Evolutionary conservation across 1,284 basidiomycete genomes (phyloP).

Genomic region (Cystobasidiaceae sp.): DNA sequence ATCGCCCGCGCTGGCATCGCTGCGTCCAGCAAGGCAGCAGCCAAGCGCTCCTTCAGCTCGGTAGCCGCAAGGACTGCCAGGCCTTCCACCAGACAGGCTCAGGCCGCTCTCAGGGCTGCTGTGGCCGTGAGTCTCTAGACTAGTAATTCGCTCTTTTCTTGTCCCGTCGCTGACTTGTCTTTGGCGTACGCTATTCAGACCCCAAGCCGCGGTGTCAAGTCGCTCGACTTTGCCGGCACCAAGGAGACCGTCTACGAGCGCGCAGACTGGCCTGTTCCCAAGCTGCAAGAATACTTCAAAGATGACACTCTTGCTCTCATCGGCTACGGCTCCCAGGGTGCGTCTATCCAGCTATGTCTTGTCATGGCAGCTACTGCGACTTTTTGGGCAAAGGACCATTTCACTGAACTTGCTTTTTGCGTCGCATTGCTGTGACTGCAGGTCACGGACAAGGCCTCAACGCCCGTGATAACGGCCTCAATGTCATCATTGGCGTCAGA

Average conservation of each 20-base stretch:
- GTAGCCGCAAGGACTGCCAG: slow-evolving; percentile 5
- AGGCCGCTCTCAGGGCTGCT: slow-evolving; percentile 21
- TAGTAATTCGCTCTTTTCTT: not conserved
- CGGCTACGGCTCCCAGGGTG: slow-evolving; percentile 87
- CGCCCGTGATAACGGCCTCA: slow-evolving; percentile 96
- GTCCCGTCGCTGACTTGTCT: not conserved
- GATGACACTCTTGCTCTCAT: slow-evolving; percentile 98
- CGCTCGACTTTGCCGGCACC: slow-evolving; percentile 94
- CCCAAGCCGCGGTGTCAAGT: slow-evolving; percentile 67
- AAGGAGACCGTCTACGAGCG: slow-evolving; percentile 97
- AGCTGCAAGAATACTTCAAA: slow-evolving; percentile 99
- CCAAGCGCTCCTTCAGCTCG: slow-evolving; percentile 19
- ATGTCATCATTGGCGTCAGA: slow-evolving; percentile 98
- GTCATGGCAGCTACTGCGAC: not conserved
- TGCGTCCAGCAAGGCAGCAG: not conserved
- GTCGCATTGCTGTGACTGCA: slow-evolving; percentile 39
- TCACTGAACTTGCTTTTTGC: not conserved
- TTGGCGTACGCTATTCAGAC: not conserved
- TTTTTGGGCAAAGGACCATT: not conserved
- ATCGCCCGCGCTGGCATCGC: slow-evolving; percentile 12
- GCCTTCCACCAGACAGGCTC: slow-evolving; percentile 24
- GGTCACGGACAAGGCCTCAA: slow-evolving; percentile 97
- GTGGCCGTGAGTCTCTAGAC: slow-evolving; percentile 2
- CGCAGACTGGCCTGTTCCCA: slow-evolving; percentile 94
- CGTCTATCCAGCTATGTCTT: not conserved